Conservation (phyloP, 2,329 filamentous ascomycete genomes). For the Fusarium nodosum region DNA sequence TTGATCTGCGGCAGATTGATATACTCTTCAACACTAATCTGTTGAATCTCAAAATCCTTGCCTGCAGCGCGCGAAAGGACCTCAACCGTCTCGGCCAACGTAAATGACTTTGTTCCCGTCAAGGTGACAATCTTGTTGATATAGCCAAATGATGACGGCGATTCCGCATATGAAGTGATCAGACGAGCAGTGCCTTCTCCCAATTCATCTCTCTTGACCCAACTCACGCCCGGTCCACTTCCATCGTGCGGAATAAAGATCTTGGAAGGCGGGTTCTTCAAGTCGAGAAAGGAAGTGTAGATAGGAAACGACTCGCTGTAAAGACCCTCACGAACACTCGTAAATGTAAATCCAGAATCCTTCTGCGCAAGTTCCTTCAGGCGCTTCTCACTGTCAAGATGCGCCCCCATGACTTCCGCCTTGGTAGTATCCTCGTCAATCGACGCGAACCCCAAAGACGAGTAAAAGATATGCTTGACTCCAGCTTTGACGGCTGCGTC, state of each 20-base stretch:
- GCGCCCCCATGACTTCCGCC: conserved; percentile 38
- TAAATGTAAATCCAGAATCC: conserved; percentile 11
- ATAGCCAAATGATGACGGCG: not conserved
- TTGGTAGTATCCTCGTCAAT: not conserved
- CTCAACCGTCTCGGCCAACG: conserved; percentile 17
- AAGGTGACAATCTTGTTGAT: conserved; percentile 26
- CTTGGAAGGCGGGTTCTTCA: not conserved
- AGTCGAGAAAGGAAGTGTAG: conserved; percentile 34
- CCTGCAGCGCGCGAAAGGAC: conserved; percentile 2
- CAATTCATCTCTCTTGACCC: conserved; percentile 41
- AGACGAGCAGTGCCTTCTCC: conserved; percentile 36
- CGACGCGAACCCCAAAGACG: conserved; percentile 27
- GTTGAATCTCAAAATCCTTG: not conserved
- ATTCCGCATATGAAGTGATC: conserved; percentile 17
- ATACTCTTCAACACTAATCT: conserved; percentile 35
- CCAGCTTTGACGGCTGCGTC: conserved; percentile 30
- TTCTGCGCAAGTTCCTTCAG: conserved; percentile 4
- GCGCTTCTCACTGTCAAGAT: conserved; percentile 34
- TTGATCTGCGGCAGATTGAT: conserved; percentile 19
- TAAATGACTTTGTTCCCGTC: conserved; percentile 16
- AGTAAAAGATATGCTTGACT: conserved; percentile 37
- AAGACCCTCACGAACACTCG: conserved; percentile 36
- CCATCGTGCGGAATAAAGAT: conserved; percentile 34
- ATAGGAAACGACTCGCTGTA: conserved; percentile 42
- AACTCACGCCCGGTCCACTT: conserved; percentile 24